These are phyloP conservation scores for Aurinia saxatilis DNA, from an alignment of 345 rosid genomes.

Conservation along the genomic window DNA sequence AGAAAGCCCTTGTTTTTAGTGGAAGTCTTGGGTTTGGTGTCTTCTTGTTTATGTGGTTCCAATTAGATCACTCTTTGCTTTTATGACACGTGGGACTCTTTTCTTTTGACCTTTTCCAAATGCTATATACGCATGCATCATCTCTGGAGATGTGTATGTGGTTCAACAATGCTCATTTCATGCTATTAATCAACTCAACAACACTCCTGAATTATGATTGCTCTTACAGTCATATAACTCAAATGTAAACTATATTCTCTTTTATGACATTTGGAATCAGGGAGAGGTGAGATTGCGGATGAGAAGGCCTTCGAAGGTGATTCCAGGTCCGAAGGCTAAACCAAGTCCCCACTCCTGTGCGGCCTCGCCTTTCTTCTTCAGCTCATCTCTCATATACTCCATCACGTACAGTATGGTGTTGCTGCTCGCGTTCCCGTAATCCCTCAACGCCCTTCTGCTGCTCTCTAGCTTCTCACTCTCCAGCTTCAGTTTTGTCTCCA, in stretches of 20 bases:
- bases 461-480: constrained; percentile 51
- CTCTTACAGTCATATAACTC: constrained; percentile 2
- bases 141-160: not conserved
- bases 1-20: constrained; percentile 31
- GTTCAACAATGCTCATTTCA: constrained; percentile 12
- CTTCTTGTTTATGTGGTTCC: constrained; percentile 27
- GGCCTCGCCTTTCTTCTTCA: constrained; percentile 41
- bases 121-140: not conserved
- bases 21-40: constrained; percentile 25
- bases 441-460: constrained; percentile 78
- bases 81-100: constrained; percentile 19
- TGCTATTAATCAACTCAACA: not conserved
- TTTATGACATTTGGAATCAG: not conserved
- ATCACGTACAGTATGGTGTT: constrained; percentile 80
- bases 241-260: not conserved
- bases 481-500: constrained; percentile 52
- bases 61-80: not conserved
- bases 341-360: constrained; percentile 87
- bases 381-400: constrained; percentile 74
- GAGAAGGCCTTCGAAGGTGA: constrained; percentile 95
- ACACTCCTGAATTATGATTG: not conserved
- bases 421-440: constrained; percentile 88
- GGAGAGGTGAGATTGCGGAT: constrained; percentile 53
- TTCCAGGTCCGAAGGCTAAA: constrained; percentile 90
- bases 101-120: constrained; percentile 23